These are phyloP conservation scores for Lactarius akahatsu DNA, from an alignment of 768 basidiomycete species.

Conservation along the genomic window DNA sequence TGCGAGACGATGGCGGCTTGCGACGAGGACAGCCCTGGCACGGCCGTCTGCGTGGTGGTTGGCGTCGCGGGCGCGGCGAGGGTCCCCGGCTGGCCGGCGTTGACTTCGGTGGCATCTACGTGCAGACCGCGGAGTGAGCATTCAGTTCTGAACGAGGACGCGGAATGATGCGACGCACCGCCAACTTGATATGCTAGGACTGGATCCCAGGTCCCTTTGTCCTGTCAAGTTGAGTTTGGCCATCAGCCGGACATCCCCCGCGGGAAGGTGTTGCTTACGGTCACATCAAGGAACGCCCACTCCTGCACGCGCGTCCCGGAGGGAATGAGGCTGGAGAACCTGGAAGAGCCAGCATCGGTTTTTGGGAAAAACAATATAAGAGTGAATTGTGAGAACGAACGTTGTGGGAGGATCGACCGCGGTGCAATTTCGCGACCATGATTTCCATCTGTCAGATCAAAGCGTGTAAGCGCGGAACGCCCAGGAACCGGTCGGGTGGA, in stretches of 20 bases:
- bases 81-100: background rate
- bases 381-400: background rate
- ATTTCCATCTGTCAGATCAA: slow-evolving; percentile 2
- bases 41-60: slow-evolving; percentile 10
- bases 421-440: slow-evolving; percentile 7
- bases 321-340: slow-evolving; percentile 13
- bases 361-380: background rate
- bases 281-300: slow-evolving; percentile 21
- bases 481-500: background rate
- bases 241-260: background rate
- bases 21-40: slow-evolving; percentile 3
- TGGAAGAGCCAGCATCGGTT: background rate
- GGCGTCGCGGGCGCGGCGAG: background rate
- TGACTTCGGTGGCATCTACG: background rate
- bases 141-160: background rate
- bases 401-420: slow-evolving; percentile 2
- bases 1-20: background rate
- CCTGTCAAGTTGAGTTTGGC: background rate
- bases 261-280: slow-evolving; percentile 1
- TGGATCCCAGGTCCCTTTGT: slow-evolving; percentile 9
- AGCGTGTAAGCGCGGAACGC: background rate
- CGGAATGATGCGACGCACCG: slow-evolving; percentile 7
- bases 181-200: slow-evolving; percentile 11
- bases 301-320: slow-evolving; percentile 7
- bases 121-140: background rate